Percentiles rank a stretch among this genome's conserved stretches.
These are phyloP conservation scores for Rhytidhysteron rufulum DNA, from an alignment of 2,329 filamentous ascomycete genomes.

Conservation along the genomic window DNA sequence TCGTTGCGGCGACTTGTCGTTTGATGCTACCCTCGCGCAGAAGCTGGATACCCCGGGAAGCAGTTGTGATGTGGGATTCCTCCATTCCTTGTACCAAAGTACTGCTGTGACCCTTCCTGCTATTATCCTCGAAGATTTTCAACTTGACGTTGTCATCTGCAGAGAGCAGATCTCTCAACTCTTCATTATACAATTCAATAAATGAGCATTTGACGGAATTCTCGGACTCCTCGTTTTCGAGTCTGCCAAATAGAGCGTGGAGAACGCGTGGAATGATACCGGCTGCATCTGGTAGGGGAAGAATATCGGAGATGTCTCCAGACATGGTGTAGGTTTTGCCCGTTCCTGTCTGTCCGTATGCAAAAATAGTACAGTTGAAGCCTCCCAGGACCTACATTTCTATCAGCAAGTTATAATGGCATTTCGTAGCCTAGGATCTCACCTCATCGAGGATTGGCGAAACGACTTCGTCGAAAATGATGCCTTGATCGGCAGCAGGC, in stretches of 20 bases:
- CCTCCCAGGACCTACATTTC: slow-evolving; percentile 91
- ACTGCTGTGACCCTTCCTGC: slow-evolving; percentile 75
- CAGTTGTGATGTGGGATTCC: slow-evolving; percentile 85
- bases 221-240: slow-evolving; percentile 73
- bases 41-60: slow-evolving; percentile 80
- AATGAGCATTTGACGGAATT: slow-evolving; percentile 96
- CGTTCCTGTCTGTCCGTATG: slow-evolving; percentile 95
- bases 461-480: slow-evolving; percentile 94
- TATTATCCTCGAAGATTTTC: slow-evolving; percentile 92
- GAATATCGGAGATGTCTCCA: slow-evolving; percentile 90
- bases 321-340: slow-evolving; percentile 99
- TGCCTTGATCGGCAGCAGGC: slow-evolving; percentile 85
- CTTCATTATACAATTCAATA: slow-evolving; percentile 98
- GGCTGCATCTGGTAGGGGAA: slow-evolving; percentile 83
- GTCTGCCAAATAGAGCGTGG: slow-evolving; percentile 78
- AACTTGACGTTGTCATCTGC: slow-evolving; percentile 78
- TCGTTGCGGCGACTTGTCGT: slow-evolving; percentile 98
- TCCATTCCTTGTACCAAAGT: slow-evolving; percentile 98
- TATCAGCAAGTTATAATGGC: too few relatives aligned
- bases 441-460: slow-evolving; percentile 91
- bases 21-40: slow-evolving; percentile 87
- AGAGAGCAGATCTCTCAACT: slow-evolving; percentile 83
- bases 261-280: slow-evolving; percentile 93
- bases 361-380: slow-evolving; percentile 98
- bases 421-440: too few relatives aligned